Percentiles rank a stretch among this genome's conserved stretches.
phyloP scores from a whole-genome alignment of 2,329 filamentous ascomycete species.

The Talaromyces sp. region DNA sequence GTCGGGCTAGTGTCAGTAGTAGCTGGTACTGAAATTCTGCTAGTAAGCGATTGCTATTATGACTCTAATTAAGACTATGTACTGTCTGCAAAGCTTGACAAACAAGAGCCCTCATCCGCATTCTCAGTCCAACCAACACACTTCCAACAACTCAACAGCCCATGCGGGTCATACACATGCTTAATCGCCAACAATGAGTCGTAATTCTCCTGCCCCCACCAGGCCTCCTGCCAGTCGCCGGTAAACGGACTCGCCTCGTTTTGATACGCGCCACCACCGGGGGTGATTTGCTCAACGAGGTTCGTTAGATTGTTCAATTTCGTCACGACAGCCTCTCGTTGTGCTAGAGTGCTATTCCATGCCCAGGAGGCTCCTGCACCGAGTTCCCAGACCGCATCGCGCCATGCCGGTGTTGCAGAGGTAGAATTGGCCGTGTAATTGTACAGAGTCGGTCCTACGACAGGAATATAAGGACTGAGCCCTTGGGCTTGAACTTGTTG shows the following conservation, averaged over 20 bases:
- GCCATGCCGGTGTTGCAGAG: slow-evolving; percentile 1
- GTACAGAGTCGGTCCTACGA: background rate
- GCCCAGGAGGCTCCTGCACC: background rate
- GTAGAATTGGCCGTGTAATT: slow-evolving; percentile 4
- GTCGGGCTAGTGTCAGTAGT: no score
- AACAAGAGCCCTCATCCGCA: background rate
- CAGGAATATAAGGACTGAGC: background rate
- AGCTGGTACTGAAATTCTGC: no score
- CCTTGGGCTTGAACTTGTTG: background rate
- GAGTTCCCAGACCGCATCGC: background rate
- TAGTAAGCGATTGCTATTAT: background rate
- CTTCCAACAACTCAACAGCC: slow-evolving; percentile 4
- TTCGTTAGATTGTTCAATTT: slow-evolving; percentile 2
- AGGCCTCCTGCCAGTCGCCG: slow-evolving; percentile 8
- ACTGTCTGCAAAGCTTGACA: background rate
- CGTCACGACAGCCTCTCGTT: background rate
- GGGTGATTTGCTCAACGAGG: background rate
- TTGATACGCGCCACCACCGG: background rate
- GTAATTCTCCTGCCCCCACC: slow-evolving; percentile 20
- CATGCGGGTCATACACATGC: slow-evolving; percentile 12
- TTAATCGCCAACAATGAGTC: slow-evolving; percentile 16
- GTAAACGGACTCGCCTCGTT: slow-evolving; percentile 1
- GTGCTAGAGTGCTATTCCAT: slow-evolving; percentile 6
- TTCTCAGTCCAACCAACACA: background rate
- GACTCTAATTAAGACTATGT: background rate